Evolutionary conservation across 2,329 filamentous ascomycete species (phyloP).

Genomic region (Cladosporium cucumerinum): DNA sequence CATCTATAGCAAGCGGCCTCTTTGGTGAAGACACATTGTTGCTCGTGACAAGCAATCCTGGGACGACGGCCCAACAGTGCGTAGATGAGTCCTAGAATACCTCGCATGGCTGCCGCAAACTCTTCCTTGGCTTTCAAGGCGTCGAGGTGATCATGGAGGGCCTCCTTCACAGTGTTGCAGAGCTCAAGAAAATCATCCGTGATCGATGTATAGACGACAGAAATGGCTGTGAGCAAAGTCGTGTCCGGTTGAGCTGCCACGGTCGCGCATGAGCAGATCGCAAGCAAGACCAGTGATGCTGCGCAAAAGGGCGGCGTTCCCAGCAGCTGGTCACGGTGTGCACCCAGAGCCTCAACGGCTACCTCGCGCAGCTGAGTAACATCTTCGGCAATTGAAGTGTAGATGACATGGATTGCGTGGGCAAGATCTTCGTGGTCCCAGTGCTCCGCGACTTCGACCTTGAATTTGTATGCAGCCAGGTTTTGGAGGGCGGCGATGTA

Average conservation of each 20-base stretch:
- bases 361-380: conserved; percentile 40
- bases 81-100: no score
- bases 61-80: no score
- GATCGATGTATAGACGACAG: no score
- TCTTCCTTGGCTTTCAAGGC: no score
- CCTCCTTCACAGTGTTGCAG: no score
- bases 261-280: conserved; percentile 25
- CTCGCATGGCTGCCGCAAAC: no score
- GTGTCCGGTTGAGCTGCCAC: not conserved
- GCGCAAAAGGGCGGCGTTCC: conserved; percentile 27
- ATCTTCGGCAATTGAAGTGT: conserved; percentile 41
- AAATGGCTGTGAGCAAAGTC: no score
- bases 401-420: conserved; percentile 40
- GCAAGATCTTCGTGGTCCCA: conserved; percentile 36
- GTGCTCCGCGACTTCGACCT: conserved; percentile 34
- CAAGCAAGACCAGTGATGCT: conserved; percentile 31
- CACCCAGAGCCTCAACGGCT: conserved; percentile 27
- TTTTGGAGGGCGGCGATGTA: conserved; percentile 40
- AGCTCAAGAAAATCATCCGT: no score
- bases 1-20: no score
- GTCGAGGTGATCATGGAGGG: no score
- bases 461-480: conserved; percentile 40
- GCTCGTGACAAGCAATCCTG: no score
- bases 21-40: no score
- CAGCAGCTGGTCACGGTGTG: conserved; percentile 24